Conservation (phyloP, 306 rosid genomes). For the Styphnolobium japonicum region DNA sequence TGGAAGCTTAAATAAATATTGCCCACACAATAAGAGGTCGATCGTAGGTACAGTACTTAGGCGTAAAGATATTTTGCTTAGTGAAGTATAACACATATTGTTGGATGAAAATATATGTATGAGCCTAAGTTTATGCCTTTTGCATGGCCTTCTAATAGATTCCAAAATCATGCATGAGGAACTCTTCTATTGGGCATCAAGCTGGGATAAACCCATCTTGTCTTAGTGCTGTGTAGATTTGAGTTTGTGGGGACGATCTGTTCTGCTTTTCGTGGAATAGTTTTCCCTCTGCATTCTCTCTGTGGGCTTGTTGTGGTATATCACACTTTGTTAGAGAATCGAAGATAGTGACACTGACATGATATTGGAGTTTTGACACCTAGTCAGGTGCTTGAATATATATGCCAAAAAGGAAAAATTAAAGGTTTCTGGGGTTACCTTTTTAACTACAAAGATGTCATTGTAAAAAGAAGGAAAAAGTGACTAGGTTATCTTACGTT, state of each 20-base stretch:
- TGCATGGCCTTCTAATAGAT: constrained; percentile 19
- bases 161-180: constrained; percentile 2
- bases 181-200: not conserved
- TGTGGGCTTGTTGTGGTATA: not conserved
- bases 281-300: not conserved
- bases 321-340: not conserved
- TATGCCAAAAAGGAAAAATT: constrained; percentile 2
- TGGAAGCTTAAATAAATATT: not conserved
- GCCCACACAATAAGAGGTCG: not conserved
- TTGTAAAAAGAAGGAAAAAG: not conserved
- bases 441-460: not conserved
- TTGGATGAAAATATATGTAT: not conserved
- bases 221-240: constrained; percentile 5
- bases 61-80: not conserved
- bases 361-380: not conserved
- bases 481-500: not conserved
- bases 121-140: not conserved
- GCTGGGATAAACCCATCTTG: not conserved
- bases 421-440: not conserved
- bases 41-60: not conserved
- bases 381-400: not conserved
- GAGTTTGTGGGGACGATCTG: not conserved
- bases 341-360: not conserved
- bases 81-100: not conserved
- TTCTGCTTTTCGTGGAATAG: not conserved